These are phyloP conservation scores for Colletotrichum tabaci DNA, from an alignment of 2,329 filamentous ascomycete genomes.

Conservation along the genomic window DNA sequence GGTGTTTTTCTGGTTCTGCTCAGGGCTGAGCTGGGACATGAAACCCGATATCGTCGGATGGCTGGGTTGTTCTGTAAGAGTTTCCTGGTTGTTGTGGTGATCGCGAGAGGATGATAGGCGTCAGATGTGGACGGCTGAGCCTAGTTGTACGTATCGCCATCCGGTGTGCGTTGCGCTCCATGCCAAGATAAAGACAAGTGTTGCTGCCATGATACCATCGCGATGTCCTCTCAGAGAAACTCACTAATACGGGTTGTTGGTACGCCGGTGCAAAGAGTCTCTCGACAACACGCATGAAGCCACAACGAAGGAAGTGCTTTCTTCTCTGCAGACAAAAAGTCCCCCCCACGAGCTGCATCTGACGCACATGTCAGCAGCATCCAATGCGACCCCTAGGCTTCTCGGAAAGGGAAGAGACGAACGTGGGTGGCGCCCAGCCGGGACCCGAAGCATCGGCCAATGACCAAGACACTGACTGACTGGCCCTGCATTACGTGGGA, in stretches of 20 bases:
- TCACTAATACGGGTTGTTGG: neutral
- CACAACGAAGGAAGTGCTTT: conserved; percentile 24
- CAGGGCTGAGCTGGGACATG: conserved; percentile 12
- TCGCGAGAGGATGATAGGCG: conserved; percentile 6
- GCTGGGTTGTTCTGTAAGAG: neutral
- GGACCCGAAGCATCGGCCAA: neutral
- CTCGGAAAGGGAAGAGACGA: conserved; percentile 19
- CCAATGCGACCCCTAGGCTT: conserved; percentile 7
- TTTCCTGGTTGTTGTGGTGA: conserved; percentile 10
- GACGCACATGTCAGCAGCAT: conserved; percentile 31
- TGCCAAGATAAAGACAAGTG: neutral
- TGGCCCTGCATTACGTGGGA: no score
- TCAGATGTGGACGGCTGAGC: neutral
- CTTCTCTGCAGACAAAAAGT: neutral
- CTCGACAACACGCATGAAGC: conserved; percentile 9
- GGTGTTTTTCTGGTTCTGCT: neutral
- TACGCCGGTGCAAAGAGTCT: neutral
- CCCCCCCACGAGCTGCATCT: conserved; percentile 25
- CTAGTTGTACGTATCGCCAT: no score
- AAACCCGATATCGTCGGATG: conserved; percentile 23
- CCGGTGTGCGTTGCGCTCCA: neutral
- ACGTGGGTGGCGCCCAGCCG: conserved; percentile 15
- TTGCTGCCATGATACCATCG: no score
- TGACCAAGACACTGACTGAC: conserved; percentile 1
- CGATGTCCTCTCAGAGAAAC: no score